phyloP scores from a whole-genome alignment of 371 early-diverging fungal genomes.

The Synchytrium microbalum region DNA sequence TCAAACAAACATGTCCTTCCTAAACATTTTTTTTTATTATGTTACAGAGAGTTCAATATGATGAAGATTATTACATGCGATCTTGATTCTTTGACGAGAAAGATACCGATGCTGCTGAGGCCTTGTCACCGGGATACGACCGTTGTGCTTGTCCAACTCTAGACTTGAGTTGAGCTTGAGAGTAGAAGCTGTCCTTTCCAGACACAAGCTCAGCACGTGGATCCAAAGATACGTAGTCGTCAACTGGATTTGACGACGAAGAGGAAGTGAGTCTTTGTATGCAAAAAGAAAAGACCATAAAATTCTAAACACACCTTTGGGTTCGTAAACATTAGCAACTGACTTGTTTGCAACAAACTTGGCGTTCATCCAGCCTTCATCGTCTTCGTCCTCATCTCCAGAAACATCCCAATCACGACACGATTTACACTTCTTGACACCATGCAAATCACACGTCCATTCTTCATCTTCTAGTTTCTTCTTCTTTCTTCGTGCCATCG shows the following conservation, averaged over 20 bases:
- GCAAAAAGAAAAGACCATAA: background rate
- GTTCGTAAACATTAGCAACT: constrained; percentile 38
- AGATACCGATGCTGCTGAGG: too few relatives aligned
- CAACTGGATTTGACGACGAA: constrained; percentile 11
- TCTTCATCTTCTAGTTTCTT: constrained; percentile 9
- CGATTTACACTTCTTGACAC: constrained; percentile 17
- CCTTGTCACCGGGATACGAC: background rate
- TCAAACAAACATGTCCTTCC: too few relatives aligned
- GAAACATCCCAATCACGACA: constrained; percentile 17
- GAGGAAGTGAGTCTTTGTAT: background rate
- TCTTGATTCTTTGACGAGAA: too few relatives aligned
- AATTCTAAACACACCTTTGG: too few relatives aligned
- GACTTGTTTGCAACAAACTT: constrained; percentile 30
- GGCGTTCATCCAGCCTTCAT: constrained; percentile 33
- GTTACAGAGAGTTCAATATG: too few relatives aligned
- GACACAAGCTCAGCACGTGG: constrained; percentile 20
- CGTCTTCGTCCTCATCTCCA: constrained; percentile 20
- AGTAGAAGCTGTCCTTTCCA: background rate
- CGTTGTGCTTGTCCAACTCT: background rate
- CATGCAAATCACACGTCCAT: constrained; percentile 17
- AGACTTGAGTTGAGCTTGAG: background rate
- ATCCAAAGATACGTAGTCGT: constrained; percentile 41
- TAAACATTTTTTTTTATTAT: too few relatives aligned
- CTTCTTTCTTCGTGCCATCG: constrained; percentile 16
- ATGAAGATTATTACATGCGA: too few relatives aligned